Evolutionary conservation across 306 rosid genomes (phyloP).

Genomic region (Quercus aquifolioides): DNA sequence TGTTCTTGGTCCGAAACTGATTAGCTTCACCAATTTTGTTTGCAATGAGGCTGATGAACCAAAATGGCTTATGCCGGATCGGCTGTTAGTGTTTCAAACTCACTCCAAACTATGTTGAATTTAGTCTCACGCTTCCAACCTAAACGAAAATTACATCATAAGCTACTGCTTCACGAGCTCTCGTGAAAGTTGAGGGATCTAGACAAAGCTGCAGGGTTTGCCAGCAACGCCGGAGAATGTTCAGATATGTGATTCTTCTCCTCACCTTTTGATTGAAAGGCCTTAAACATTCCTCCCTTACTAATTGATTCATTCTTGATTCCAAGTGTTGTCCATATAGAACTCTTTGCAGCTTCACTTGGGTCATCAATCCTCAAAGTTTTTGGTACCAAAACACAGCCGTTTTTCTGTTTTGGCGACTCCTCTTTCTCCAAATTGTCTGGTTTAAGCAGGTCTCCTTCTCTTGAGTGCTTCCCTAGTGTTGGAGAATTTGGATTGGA

Average conservation of each 20-base stretch:
- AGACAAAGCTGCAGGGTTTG: conserved; percentile 93
- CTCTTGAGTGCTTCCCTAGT: conserved; percentile 74
- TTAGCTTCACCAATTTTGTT: not conserved
- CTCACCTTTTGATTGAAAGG: conserved; percentile 51
- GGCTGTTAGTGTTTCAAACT: conserved; percentile 34
- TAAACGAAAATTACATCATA: not conserved
- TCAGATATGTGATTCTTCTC: conserved; percentile 45
- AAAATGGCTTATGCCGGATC: conserved; percentile 31
- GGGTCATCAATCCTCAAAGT: conserved; percentile 88
- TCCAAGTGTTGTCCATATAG: conserved; percentile 92
- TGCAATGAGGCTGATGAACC: conserved; percentile 23
- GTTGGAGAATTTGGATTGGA: conserved; percentile 49
- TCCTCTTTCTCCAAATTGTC: conserved; percentile 36
- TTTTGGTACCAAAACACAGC: conserved; percentile 76
- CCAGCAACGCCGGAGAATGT: conserved; percentile 51
- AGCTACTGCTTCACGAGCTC: conserved; percentile 38
- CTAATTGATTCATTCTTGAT: conserved; percentile 68
- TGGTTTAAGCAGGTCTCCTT: conserved; percentile 36
- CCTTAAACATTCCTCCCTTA: conserved; percentile 63
- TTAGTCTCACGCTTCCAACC: conserved; percentile 12
- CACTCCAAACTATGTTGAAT: conserved; percentile 22
- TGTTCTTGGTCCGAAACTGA: conserved; percentile 8
- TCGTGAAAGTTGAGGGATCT: conserved; percentile 81
- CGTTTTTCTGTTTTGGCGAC: conserved; percentile 47
- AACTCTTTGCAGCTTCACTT: conserved; percentile 87